These are phyloP conservation scores for Dissophora ornata DNA, from an alignment of 192 early-diverging fungal species.

Conservation along the genomic window DNA sequence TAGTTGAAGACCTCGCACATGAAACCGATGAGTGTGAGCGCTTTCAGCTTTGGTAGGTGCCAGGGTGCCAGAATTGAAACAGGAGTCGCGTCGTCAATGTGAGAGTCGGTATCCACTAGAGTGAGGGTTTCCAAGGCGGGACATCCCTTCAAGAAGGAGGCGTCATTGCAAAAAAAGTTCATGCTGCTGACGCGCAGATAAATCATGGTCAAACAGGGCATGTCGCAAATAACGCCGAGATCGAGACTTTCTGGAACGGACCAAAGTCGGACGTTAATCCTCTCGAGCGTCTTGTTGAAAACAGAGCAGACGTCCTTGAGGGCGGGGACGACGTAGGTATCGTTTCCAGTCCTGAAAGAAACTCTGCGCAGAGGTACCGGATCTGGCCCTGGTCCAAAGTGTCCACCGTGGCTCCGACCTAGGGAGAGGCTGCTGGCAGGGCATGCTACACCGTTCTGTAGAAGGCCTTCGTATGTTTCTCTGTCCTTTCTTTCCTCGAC, in stretches of 20 bases:
- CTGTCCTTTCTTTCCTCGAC: conserved; percentile 26
- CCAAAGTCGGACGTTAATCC: background rate
- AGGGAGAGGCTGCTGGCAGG: background rate
- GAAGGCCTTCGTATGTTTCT: background rate
- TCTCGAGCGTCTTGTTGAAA: conserved; percentile 19
- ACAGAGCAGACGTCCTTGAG: conserved; percentile 21
- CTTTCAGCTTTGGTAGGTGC: conserved; percentile 14
- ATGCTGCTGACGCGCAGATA: background rate
- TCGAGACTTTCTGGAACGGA: background rate
- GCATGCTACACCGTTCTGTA: background rate
- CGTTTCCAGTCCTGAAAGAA: background rate
- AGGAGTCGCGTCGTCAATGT: background rate
- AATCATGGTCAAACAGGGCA: conserved; percentile 10
- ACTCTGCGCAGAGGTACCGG: conserved; percentile 19
- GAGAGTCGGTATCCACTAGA: background rate
- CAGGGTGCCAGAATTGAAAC: conserved; percentile 4
- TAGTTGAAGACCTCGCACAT: conserved; percentile 25
- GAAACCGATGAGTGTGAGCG: conserved; percentile 12
- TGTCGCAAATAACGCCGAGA: background rate
- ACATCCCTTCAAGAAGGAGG: conserved; percentile 17
- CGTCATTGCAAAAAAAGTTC: background rate
- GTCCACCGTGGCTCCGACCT: conserved; percentile 11
- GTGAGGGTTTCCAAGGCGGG: conserved; percentile 8
- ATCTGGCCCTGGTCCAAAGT: conserved; percentile 10
- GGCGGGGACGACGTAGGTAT: conserved; percentile 9